A percentile compares a stretch with the other conserved stretches of the same genome.
phyloP scores from a whole-genome alignment of 176 grass and related monocot species.

The Ananas comosus region DNA sequence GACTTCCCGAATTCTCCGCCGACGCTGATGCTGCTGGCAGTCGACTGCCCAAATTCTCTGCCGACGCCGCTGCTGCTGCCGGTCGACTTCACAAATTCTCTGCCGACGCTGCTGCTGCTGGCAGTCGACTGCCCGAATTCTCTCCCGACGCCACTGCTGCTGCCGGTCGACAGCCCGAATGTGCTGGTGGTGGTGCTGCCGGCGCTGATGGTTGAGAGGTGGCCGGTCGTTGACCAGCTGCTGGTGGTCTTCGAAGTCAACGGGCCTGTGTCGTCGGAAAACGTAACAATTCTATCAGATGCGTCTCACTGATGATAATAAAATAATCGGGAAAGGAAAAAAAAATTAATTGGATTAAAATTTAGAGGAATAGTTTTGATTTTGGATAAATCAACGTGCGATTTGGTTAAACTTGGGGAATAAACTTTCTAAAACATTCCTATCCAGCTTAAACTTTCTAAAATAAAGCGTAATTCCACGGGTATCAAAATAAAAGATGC shows the following conservation, averaged over 20 bases:
- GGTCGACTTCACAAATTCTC: too few relatives aligned
- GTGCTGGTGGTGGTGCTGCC: conserved; percentile 40
- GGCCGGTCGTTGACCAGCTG: conserved; percentile 9
- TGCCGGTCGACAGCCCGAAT: not conserved
- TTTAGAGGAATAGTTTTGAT: not conserved
- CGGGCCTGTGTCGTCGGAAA: conserved; percentile 33
- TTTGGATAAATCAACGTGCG: too few relatives aligned
- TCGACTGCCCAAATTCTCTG: not conserved
- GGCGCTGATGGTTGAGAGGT: too few relatives aligned
- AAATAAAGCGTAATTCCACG: too few relatives aligned
- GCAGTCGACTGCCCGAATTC: too few relatives aligned
- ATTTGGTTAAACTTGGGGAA: too few relatives aligned
- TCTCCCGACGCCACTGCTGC: not conserved
- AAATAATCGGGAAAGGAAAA: not conserved
- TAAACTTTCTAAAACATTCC: too few relatives aligned
- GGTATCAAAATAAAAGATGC: too few relatives aligned
- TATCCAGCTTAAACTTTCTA: too few relatives aligned
- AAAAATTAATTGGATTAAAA: not conserved
- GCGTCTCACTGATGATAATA: not conserved
- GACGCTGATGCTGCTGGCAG: not conserved
- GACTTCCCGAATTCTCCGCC: not conserved
- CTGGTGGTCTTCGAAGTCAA: conserved; percentile 52
- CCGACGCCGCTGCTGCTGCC: not conserved
- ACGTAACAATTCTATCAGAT: conserved; percentile 4
- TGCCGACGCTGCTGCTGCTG: too few relatives aligned